A percentile compares a stretch with the other conserved stretches of the same genome.
Evolutionary conservation across 345 rosid genomes (phyloP).

Genomic region (Eutrema japonicum): DNA sequence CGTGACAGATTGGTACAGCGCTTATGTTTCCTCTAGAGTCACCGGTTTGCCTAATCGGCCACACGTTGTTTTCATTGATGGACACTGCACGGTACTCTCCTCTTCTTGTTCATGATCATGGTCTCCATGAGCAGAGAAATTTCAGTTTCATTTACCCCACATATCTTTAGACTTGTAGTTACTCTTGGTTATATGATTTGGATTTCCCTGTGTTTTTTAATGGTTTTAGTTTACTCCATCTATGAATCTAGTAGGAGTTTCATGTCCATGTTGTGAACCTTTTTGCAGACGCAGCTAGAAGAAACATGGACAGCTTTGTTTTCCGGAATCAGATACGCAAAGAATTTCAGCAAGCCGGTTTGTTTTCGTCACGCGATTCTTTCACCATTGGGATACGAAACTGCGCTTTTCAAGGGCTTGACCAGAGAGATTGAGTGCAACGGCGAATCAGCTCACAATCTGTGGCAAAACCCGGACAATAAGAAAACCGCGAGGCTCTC

Average conservation of each 20-base stretch:
- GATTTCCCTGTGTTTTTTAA: neutral
- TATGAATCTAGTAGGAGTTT: neutral
- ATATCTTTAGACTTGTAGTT: neutral
- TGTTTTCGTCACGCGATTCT: conserved; percentile 86
- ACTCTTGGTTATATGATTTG: conserved; percentile 4
- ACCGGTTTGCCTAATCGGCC: conserved; percentile 87
- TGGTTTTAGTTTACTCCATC: neutral
- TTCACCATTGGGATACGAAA: conserved; percentile 89
- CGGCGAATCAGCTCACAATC: conserved; percentile 70
- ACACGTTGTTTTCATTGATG: conserved; percentile 80
- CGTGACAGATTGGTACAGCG: conserved; percentile 91
- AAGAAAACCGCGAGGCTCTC: conserved; percentile 72
- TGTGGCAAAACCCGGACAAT: conserved; percentile 68
- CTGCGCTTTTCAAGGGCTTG: conserved; percentile 78
- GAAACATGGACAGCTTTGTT: conserved; percentile 90
- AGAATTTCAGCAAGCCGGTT: conserved; percentile 74
- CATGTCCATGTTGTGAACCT: conserved; percentile 17
- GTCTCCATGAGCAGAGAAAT: neutral
- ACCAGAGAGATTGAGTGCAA: conserved; percentile 56
- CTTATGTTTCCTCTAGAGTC: conserved; percentile 84
- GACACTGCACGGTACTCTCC: conserved; percentile 71
- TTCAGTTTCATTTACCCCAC: conserved; percentile 1
- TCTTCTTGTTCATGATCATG: conserved; percentile 23
- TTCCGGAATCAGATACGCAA: conserved; percentile 74
- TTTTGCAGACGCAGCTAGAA: conserved; percentile 76